phyloP scores from a whole-genome alignment of 768 basidiomycete genomes.

The Solioccasus polychromus region DNA sequence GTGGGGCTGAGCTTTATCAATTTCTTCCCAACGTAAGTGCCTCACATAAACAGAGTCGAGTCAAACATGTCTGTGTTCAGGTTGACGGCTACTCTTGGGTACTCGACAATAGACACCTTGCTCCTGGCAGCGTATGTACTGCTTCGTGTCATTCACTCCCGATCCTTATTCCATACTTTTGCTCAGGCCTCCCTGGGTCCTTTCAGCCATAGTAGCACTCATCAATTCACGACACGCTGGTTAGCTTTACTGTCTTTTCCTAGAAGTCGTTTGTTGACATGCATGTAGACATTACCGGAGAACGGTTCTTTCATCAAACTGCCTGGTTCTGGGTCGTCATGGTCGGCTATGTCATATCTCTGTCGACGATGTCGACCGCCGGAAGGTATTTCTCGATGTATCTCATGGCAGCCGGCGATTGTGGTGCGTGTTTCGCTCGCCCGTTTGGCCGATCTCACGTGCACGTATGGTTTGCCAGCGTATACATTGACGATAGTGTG shows the following conservation, averaged over 20 bases:
- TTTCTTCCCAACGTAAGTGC: constrained; percentile 52
- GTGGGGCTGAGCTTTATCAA: constrained; percentile 60
- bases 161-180: not conserved
- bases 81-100: constrained; percentile 59
- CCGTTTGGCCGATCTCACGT: not conserved
- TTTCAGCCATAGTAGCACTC: constrained; percentile 47
- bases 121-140: constrained; percentile 54
- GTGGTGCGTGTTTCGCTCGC: constrained; percentile 26
- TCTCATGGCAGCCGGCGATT: constrained; percentile 58
- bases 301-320: constrained; percentile 60
- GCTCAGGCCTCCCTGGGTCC: constrained; percentile 59
- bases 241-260: not conserved
- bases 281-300: constrained; percentile 50
- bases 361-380: constrained; percentile 48
- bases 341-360: constrained; percentile 56
- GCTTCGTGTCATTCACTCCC: not conserved
- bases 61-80: constrained; percentile 25
- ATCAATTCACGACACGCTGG: constrained; percentile 59
- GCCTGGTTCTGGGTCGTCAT: constrained; percentile 61
- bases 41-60: not conserved
- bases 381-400: constrained; percentile 62
- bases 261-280: not conserved
- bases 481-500: constrained; percentile 51
- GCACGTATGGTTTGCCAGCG: constrained; percentile 19
- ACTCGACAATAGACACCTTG: constrained; percentile 55